Evolutionary conservation across 768 basidiomycete genomes (phyloP).

Genomic region (Pholiota molesta): DNA sequence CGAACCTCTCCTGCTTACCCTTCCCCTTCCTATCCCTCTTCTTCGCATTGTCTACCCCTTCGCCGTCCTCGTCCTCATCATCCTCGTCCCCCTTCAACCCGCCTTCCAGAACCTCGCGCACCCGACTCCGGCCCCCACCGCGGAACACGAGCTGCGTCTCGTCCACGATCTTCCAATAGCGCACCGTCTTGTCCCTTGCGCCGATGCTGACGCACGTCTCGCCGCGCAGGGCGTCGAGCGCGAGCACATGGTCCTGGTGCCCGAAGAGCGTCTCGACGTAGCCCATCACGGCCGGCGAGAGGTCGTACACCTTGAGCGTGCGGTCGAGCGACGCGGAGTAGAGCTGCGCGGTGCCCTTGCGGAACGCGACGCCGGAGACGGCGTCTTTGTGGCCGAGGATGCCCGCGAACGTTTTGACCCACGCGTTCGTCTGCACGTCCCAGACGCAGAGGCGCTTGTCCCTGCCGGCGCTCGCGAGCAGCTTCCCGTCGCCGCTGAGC

Average conservation of each 20-base stretch:
- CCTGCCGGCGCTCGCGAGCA: constrained; percentile 84
- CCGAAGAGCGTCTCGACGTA: constrained; percentile 97
- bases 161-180: constrained; percentile 97
- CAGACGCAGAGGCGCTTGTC: constrained; percentile 86
- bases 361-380: constrained; percentile 62
- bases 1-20: constrained; percentile 49
- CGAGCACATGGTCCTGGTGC: constrained; percentile 87
- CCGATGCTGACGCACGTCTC: constrained; percentile 90
- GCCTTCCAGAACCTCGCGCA: constrained; percentile 82
- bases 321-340: constrained; percentile 85
- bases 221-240: constrained; percentile 77
- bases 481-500: constrained; percentile 81
- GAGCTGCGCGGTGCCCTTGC: constrained; percentile 74
- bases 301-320: constrained; percentile 86
- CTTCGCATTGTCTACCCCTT: constrained; percentile 24
- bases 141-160: constrained; percentile 96
- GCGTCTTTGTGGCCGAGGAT: constrained; percentile 64
- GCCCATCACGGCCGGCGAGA: constrained; percentile 72
- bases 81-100: constrained; percentile 65
- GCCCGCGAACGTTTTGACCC: constrained; percentile 83
- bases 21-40: constrained; percentile 37
- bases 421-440: constrained; percentile 75
- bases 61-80: constrained; percentile 40
- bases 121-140: constrained; percentile 85
- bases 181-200: constrained; percentile 85